These are phyloP conservation scores for Salix viminalis DNA, from an alignment of 345 rosid species.

Conservation along the genomic window DNA sequence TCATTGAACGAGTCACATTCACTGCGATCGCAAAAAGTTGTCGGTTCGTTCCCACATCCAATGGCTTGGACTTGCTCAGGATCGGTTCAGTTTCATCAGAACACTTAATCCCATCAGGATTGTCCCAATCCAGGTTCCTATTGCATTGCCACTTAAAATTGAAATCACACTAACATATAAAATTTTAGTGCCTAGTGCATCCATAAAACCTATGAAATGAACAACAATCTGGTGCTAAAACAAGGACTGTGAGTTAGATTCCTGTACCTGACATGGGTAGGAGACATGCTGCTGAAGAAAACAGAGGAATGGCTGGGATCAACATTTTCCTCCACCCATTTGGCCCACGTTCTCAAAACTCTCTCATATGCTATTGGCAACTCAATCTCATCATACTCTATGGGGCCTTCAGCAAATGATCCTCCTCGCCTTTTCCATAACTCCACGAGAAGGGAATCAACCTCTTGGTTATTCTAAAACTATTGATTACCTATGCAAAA, in stretches of 20 bases:
- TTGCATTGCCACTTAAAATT: not conserved
- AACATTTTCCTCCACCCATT: conserved; percentile 21
- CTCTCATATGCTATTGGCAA: conserved; percentile 26
- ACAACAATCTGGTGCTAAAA: not conserved
- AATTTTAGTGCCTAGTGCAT: too few relatives aligned
- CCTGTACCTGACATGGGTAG: conserved; percentile 10
- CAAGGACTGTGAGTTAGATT: not conserved
- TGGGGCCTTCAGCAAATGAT: conserved; percentile 10
- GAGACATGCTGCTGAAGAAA: conserved; percentile 25
- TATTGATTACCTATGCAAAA: not conserved
- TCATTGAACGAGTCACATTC: conserved; percentile 15
- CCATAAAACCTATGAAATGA: not conserved
- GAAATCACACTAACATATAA: not conserved
- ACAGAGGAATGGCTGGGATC: conserved; percentile 20
- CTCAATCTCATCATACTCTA: conserved; percentile 17
- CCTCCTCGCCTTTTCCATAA: conserved; percentile 11
- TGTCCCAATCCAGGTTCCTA: conserved; percentile 23
- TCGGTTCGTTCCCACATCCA: conserved; percentile 21
- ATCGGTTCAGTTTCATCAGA: conserved; percentile 21
- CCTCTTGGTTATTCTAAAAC: not conserved
- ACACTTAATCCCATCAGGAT: conserved; percentile 21
- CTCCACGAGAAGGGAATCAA: conserved; percentile 1
- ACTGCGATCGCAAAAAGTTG: not conserved
- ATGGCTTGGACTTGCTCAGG: not conserved
- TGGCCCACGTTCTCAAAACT: conserved; percentile 26